phyloP scores from a whole-genome alignment of 2,329 filamentous ascomycete species.

The Talaromyces sp. region DNA sequence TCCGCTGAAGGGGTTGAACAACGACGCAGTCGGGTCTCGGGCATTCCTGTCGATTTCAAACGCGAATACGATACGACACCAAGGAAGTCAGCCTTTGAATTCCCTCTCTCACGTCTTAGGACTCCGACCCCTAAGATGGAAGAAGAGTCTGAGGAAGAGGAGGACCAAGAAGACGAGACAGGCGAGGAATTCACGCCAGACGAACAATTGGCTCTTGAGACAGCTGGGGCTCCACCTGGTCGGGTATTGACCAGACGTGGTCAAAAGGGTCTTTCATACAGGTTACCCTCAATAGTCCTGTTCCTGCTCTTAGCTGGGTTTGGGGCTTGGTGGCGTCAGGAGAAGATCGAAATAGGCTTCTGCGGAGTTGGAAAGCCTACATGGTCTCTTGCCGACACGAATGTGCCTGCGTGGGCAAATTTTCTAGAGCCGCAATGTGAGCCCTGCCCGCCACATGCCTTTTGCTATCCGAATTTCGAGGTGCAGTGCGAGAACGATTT shows the following conservation, averaged over 20 bases:
- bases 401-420: conserved; percentile 69
- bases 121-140: conserved; percentile 21
- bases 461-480: conserved; percentile 74
- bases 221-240: conserved; percentile 55
- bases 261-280: conserved; percentile 6
- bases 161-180: conserved; percentile 61
- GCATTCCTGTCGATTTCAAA: conserved; percentile 33
- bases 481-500: conserved; percentile 84
- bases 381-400: conserved; percentile 54
- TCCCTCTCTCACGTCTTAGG: conserved; percentile 45
- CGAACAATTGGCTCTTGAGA: conserved; percentile 74
- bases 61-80: conserved; percentile 53
- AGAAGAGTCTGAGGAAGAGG: conserved; percentile 36
- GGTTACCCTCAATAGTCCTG: conserved; percentile 61
- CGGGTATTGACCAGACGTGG: conserved; percentile 53
- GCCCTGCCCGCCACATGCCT: conserved; percentile 82
- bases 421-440: conserved; percentile 78
- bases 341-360: conserved; percentile 94
- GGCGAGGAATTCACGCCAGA: conserved; percentile 95
- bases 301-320: conserved; percentile 68
- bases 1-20: conserved; percentile 26
- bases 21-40: conserved; percentile 28
- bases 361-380: conserved; percentile 75
- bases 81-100: conserved; percentile 56
- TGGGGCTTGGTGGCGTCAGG: conserved; percentile 80